Percentiles rank a stretch among this genome's conserved stretches.
Evolutionary conservation across 2,329 filamentous ascomycete species (phyloP).

Genomic region (Ustilaginoidea virens): DNA sequence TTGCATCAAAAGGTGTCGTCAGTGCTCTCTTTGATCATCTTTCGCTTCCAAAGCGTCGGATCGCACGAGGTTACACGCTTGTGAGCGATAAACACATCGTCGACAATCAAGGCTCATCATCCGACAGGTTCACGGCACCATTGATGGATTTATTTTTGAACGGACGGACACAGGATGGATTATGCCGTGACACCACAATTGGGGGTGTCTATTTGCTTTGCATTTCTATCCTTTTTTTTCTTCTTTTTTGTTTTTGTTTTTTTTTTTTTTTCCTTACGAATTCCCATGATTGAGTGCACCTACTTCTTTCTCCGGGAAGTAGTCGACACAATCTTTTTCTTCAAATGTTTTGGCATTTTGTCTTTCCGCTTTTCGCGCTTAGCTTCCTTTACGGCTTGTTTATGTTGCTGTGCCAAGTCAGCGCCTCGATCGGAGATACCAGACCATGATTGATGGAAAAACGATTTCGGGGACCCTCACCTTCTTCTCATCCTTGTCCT

Average conservation of each 20-base stretch:
- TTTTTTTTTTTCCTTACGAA: constrained; percentile 4
- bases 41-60: constrained; percentile 2
- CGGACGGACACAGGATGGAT: too few relatives aligned
- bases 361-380: constrained; percentile 86
- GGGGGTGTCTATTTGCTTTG: background rate
- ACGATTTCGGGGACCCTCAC: too few relatives aligned
- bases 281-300: constrained; percentile 5
- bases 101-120: constrained; percentile 31
- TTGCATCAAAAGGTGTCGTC: constrained; percentile 10
- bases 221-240: constrained; percentile 1
- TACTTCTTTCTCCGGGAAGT: constrained; percentile 49
- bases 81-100: constrained; percentile 12
- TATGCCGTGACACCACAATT: too few relatives aligned
- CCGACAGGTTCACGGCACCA: constrained; percentile 22
- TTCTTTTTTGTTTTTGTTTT: constrained; percentile 4
- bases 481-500: constrained; percentile 84
- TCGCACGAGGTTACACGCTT: constrained; percentile 23
- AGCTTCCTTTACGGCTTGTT: constrained; percentile 83
- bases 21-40: constrained; percentile 38
- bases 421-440: constrained; percentile 2
- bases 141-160: too few relatives aligned
- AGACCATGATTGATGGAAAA: background rate
- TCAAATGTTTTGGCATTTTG: constrained; percentile 92
- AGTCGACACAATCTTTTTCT: constrained; percentile 67
- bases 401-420: constrained; percentile 42